A percentile compares a stretch with the other conserved stretches of the same genome.
phyloP scores from a whole-genome alignment of 495 filamentous ascomycete genomes.

The Glonium stellatum region DNA sequence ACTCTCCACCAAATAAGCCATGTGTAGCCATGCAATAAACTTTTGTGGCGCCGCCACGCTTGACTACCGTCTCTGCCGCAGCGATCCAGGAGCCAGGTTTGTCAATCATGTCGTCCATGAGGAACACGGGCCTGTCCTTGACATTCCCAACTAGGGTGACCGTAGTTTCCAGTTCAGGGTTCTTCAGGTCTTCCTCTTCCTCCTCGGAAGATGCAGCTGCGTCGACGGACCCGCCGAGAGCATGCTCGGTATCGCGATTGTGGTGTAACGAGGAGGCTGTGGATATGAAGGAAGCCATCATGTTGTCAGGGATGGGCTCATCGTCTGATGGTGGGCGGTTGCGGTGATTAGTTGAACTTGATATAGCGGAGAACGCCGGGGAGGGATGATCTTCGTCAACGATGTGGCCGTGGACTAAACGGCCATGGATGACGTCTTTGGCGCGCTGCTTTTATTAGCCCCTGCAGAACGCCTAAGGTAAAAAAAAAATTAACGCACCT shows the following conservation, averaged over 20 bases:
- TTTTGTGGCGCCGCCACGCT: slow-evolving; percentile 81
- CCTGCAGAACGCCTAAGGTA: neutral
- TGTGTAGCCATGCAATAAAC: slow-evolving; percentile 98
- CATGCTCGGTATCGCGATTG: slow-evolving; percentile 47
- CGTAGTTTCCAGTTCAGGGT: slow-evolving; percentile 77
- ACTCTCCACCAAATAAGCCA: slow-evolving; percentile 84
- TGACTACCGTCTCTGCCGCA: slow-evolving; percentile 94
- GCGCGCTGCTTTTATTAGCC: slow-evolving; percentile 47
- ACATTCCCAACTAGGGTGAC: slow-evolving; percentile 96
- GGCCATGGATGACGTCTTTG: slow-evolving; percentile 82
- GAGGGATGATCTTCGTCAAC: slow-evolving; percentile 91
- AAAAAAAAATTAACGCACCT: slow-evolving; percentile 35
- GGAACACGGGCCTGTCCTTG: slow-evolving; percentile 73
- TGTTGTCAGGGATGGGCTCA: slow-evolving; percentile 45
- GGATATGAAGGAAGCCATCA: slow-evolving; percentile 61
- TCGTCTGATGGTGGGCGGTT: slow-evolving; percentile 42
- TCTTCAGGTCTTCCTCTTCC: slow-evolving; percentile 69
- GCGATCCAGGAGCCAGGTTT: slow-evolving; percentile 95
- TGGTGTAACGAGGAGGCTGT: slow-evolving; percentile 45
- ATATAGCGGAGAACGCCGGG: slow-evolving; percentile 58
- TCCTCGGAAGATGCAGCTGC: slow-evolving; percentile 76
- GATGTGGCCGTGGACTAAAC: slow-evolving; percentile 91
- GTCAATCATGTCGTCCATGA: slow-evolving; percentile 99
- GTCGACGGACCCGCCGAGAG: slow-evolving; percentile 76
- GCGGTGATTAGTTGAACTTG: slow-evolving; percentile 42